Base-by-base conservation (phyloP, 495 filamentous ascomycete species). In the Bacidia rubella region DNA sequence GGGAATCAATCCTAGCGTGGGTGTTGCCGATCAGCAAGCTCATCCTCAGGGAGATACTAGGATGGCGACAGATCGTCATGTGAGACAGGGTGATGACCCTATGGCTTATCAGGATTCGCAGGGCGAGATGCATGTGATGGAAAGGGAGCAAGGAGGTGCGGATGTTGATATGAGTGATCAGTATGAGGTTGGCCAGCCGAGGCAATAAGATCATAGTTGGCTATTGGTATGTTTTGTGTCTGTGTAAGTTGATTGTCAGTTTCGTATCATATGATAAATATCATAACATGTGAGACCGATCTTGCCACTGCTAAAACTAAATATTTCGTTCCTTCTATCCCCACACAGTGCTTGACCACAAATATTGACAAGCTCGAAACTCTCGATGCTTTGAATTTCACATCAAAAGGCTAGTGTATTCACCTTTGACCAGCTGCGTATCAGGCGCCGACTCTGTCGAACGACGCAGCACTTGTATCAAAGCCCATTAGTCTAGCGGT, bases 41-140 rank as follows among this genome's bases (percentile, higher is more conserved):
- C 54, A 54, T 11, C 24, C 25, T 5, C 52, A 46, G 2, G 43
- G 38, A 1, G 55, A 60, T 25, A 60, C 52, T 35, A 39, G 57
- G 5, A 25, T 60, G 39, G 60, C 60, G n/a, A 60, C 57, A 2
- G 60, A 55, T 12, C 38, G 54, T 15, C 60, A 62, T 47, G 43
- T 62, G 11, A 47, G 57, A 17, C 51, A 55, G 10, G 53, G 57
- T 17, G 60, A 59, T 45, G 54, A 60, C 19, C 60, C 57, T 24
- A 44, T 50, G 49, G 60, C 51, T 11, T 62, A 53, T 35, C 57
- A 54, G 27, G 27, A 49, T 50, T 25, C 22, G 50, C 15, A 42
- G 12, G 50, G 50, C 5, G 35, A 35, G 10, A 9, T 42, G 50
- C 50, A 52, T 42, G 9, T 5, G 5, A 5, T 44, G 5, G 12